Evolutionary conservation across 1,284 basidiomycete genomes (phyloP).

Genomic region (Pseudozyma tsukubaensis): DNA sequence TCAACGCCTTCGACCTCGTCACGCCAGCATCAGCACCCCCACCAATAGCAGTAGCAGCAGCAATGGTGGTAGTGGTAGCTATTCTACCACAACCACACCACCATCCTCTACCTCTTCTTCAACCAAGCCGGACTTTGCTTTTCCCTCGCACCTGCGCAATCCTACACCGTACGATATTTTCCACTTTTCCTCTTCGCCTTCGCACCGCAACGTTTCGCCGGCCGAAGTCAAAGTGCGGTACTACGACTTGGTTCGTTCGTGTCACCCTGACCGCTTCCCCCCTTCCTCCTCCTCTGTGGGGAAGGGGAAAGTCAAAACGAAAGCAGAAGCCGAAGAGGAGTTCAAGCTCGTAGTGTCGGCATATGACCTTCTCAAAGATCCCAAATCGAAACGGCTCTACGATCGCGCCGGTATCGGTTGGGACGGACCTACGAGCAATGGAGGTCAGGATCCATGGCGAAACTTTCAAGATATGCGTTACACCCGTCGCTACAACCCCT

Average conservation of each 20-base stretch:
- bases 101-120: neutral
- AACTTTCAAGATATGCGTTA: slow-evolving; percentile 36
- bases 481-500: slow-evolving; percentile 12
- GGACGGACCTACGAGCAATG: slow-evolving; percentile 5
- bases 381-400: slow-evolving; percentile 32
- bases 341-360: slow-evolving; percentile 56
- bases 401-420: slow-evolving; percentile 51
- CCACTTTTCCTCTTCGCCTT: slow-evolving; percentile 36
- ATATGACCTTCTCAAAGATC: slow-evolving; percentile 54
- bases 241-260: slow-evolving; percentile 61
- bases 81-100: neutral
- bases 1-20: too few species aligned
- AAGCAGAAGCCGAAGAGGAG: slow-evolving; percentile 33
- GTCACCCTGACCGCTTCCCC: slow-evolving; percentile 58
- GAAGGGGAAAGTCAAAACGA: slow-evolving; percentile 27
- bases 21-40: too few species aligned
- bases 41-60: too few species aligned
- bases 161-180: slow-evolving; percentile 65
- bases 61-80: too few species aligned
- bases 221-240: slow-evolving; percentile 61
- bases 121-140: slow-evolving; percentile 1
- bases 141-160: slow-evolving; percentile 25
- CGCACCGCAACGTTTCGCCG: slow-evolving; percentile 17
- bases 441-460: slow-evolving; percentile 5
- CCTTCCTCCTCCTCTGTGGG: neutral